Evolutionary conservation across 352 stramenopile genomes (phyloP).

Genomic region (Pythium periplocum): DNA sequence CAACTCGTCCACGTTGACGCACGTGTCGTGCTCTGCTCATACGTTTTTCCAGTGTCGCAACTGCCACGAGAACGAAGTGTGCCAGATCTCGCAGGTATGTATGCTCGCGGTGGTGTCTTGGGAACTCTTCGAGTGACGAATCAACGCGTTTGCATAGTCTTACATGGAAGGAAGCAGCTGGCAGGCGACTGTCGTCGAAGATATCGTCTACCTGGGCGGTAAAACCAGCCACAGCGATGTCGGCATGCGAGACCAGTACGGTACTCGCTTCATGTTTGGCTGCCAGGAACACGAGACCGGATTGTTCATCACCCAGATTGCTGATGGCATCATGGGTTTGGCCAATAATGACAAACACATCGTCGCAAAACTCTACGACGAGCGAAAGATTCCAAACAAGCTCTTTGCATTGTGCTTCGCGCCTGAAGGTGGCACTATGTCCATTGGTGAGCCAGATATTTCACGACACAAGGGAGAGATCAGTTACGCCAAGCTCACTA

Average conservation of each 20-base stretch:
- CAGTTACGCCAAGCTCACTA: constrained; percentile 48
- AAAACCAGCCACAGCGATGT: constrained; percentile 41
- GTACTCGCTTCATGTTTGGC: constrained; percentile 77
- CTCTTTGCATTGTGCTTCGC: constrained; percentile 79
- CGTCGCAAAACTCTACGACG: constrained; percentile 61
- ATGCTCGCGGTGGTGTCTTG: not conserved
- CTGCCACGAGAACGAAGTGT: constrained; percentile 49
- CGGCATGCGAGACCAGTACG: constrained; percentile 49
- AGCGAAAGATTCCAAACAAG: constrained; percentile 79
- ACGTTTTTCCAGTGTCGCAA: constrained; percentile 54
- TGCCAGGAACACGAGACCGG: constrained; percentile 70
- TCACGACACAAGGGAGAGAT: constrained; percentile 46
- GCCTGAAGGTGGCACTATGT: constrained; percentile 60
- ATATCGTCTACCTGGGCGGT: constrained; percentile 74
- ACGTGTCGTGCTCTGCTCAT: constrained; percentile 51
- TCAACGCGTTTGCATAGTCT: constrained; percentile 22
- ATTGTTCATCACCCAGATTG: constrained; percentile 79
- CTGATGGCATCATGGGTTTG: constrained; percentile 82
- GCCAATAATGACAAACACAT: constrained; percentile 69
- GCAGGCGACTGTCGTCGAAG: constrained; percentile 73
- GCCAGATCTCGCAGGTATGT: constrained; percentile 49
- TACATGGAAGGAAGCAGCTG: constrained; percentile 87
- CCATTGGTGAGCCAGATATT: constrained; percentile 47
- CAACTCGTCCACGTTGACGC: constrained; percentile 65
- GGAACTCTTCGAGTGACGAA: not conserved